Percentiles rank a stretch among this genome's conserved stretches.
Conservation (phyloP, 352 stramenopile species). For the Thalassiosira mediterranea region DNA sequence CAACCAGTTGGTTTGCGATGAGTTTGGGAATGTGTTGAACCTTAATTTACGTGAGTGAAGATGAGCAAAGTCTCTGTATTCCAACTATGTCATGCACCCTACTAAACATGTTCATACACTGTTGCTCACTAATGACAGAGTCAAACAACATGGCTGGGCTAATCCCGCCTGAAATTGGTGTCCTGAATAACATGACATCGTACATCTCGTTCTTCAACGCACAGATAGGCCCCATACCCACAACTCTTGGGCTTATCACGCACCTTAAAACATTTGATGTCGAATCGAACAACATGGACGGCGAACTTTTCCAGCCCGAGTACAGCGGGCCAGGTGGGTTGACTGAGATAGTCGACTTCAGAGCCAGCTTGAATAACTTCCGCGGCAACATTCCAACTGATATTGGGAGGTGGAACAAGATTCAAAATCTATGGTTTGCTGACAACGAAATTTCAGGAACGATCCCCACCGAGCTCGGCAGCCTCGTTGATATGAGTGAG, state of each 20-base stretch:
- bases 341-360: slow-evolving; percentile 48
- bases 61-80: too few species aligned
- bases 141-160: slow-evolving; percentile 57
- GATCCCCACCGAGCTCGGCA: slow-evolving; percentile 55
- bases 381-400: slow-evolving; percentile 64
- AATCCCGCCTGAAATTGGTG: slow-evolving; percentile 55
- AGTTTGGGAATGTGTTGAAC: slow-evolving; percentile 58
- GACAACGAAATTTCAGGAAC: slow-evolving; percentile 56
- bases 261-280: slow-evolving; percentile 58
- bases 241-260: slow-evolving; percentile 44
- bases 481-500: slow-evolving; percentile 60
- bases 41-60: slow-evolving; percentile 62
- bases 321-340: slow-evolving; percentile 46
- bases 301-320: slow-evolving; percentile 51
- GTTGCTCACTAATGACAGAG: slow-evolving; percentile 46
- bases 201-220: slow-evolving; percentile 62
- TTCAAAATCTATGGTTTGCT: slow-evolving; percentile 64
- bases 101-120: too few species aligned
- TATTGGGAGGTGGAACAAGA: slow-evolving; percentile 65
- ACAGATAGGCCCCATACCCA: slow-evolving; percentile 45
- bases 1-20: slow-evolving; percentile 59
- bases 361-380: slow-evolving; percentile 71
- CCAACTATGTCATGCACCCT: too few species aligned
- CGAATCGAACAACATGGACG: slow-evolving; percentile 58
- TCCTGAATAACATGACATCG: slow-evolving; percentile 45